Base-by-base conservation (phyloP, 352 stramenopile species). In the Phytophthora tentaculata region DNA sequence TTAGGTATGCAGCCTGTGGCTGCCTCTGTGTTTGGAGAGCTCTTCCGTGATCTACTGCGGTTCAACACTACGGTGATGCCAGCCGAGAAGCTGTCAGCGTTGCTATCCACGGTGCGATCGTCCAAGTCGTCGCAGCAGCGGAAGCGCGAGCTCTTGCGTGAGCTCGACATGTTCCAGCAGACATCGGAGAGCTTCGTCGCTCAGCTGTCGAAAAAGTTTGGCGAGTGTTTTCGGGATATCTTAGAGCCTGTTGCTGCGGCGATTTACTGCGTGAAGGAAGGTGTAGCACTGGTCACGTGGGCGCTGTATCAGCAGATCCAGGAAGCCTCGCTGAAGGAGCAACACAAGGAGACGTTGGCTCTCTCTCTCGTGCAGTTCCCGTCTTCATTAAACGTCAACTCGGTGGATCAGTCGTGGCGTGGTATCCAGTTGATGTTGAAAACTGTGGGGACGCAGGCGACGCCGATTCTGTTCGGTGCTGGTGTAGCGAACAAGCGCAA, bases 111-210 rank as follows among this genome's bases (percentile, higher is more conserved):
- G 1, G 73, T 79, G 29, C 72, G 68, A 41, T 77, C 70, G 19
- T 50, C 48, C 0, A 60, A 77, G 5, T 84, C 22, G 6, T 88
- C 74, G 7, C 56, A 77, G 13, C 69, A 63, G 17, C 89, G 89
- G 61, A 86, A 79, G 13, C 74, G 80, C 16, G 86, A 96, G 39
- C 49, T 96, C n/a, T 64, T 92, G 22, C 86, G 89, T 22, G 90
- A 96, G 43, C 53, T 96, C 12, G 83, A 93, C n/a, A 91, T 95
- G 81, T 93, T 97, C 45, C 88, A 97, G 61, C 87, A 95, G 48
- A 96, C 88, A 7, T 94, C 86, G 8, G 85, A 96, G 17, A 95
- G 81, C 55, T 95, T 95, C 45, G 24, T 90, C 19, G 53, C 72
- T 29, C 88, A 92, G 55, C 24, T 96, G 32, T 65, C 73, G 8